Evolutionary conservation across 805 yeast genomes (phyloP).

Genomic region (Teunomyces tritomae): DNA sequence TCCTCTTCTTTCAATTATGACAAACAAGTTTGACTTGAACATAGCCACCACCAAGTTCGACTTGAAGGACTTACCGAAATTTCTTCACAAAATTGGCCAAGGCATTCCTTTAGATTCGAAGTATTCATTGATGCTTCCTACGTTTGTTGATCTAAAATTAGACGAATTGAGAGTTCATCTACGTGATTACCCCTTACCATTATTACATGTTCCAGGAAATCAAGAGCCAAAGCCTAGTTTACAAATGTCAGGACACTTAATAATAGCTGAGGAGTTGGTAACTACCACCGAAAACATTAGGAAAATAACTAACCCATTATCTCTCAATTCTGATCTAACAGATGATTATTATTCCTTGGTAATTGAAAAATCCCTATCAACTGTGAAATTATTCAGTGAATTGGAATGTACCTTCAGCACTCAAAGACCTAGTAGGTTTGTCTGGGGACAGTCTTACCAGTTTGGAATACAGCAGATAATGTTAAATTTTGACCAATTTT

Average conservation of each 20-base stretch:
- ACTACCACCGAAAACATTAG: slow-evolving; percentile 53
- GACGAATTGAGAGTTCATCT: slow-evolving; percentile 67
- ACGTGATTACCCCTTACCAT: slow-evolving; percentile 84
- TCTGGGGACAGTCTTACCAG: slow-evolving; percentile 84
- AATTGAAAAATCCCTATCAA: slow-evolving; percentile 73
- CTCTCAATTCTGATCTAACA: slow-evolving; percentile 41
- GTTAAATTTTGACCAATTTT: slow-evolving; percentile 74
- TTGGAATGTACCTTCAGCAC: slow-evolving; percentile 56
- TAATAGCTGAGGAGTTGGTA: slow-evolving; percentile 65
- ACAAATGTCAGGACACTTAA: slow-evolving; percentile 56
- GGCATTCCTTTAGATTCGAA: slow-evolving; percentile 72
- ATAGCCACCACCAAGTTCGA: slow-evolving; percentile 28
- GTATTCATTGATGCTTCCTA: slow-evolving; percentile 69
- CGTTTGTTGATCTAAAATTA: slow-evolving; percentile 53
- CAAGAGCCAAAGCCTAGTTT: slow-evolving; percentile 21
- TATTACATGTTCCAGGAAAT: slow-evolving; percentile 64
- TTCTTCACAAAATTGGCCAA: slow-evolving; percentile 70
- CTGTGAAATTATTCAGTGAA: slow-evolving; percentile 70
- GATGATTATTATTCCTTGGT: slow-evolving; percentile 49
- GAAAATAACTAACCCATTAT: slow-evolving; percentile 59
- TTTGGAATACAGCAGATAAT: slow-evolving; percentile 81
- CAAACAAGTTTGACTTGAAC: slow-evolving; percentile 25
- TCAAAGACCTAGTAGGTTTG: slow-evolving; percentile 56
- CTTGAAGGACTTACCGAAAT: slow-evolving; percentile 49
- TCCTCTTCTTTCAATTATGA: slow-evolving; percentile 32